These are phyloP conservation scores for Pseudonectria buxi DNA, from an alignment of 2,329 filamentous ascomycete genomes.

Conservation along the genomic window DNA sequence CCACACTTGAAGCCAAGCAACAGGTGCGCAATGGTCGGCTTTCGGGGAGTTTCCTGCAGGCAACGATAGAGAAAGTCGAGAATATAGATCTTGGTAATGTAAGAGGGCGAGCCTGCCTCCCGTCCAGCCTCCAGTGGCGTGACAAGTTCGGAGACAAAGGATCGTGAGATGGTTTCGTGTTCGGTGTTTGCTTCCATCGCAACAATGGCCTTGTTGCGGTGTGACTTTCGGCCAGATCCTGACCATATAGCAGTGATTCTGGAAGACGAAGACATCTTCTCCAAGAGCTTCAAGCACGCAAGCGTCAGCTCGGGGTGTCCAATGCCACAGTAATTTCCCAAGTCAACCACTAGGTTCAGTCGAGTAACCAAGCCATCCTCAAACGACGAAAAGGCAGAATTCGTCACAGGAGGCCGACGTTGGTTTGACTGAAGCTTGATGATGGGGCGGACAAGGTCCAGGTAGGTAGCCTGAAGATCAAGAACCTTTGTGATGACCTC, in stretches of 20 bases:
- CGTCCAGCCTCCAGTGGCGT: constrained; percentile 66
- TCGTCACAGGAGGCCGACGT: constrained; percentile 54
- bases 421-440: constrained; percentile 60
- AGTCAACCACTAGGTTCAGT: constrained; percentile 68
- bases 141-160: constrained; percentile 63
- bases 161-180: constrained; percentile 69
- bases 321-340: constrained; percentile 81
- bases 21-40: constrained; percentile 83
- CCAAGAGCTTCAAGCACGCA: constrained; percentile 71
- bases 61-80: constrained; percentile 81
- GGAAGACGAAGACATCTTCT: constrained; percentile 77
- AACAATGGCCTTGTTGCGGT: constrained; percentile 79
- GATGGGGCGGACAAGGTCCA: constrained; percentile 77
- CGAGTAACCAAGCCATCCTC: constrained; percentile 86
- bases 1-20: constrained; percentile 81
- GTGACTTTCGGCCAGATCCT: constrained; percentile 53
- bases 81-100: constrained; percentile 75
- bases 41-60: constrained; percentile 64
- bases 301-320: constrained; percentile 76
- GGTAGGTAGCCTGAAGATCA: constrained; percentile 83
- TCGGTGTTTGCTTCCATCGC: constrained; percentile 79
- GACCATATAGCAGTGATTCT: constrained; percentile 68
- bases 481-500: constrained; percentile 78
- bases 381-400: constrained; percentile 73
- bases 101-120: constrained; percentile 63